Evolutionary conservation across 805 yeast genomes (phyloP).

Genomic region (Komagataella mondaviorum): DNA sequence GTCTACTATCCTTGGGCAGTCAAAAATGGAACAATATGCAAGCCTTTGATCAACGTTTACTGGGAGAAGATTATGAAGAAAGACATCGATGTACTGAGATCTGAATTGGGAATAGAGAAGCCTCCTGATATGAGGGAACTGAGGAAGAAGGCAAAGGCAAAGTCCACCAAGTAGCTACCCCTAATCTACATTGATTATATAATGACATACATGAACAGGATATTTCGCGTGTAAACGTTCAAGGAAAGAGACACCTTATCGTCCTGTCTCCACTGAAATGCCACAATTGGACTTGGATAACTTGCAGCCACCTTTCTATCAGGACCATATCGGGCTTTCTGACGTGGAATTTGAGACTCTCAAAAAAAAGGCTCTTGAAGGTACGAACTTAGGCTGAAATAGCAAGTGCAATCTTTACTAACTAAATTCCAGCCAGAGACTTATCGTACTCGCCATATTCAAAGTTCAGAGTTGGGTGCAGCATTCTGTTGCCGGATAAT

Average conservation of each 20-base stretch:
- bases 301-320: constrained; percentile 3
- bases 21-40: constrained; percentile 53
- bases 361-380: constrained; percentile 7
- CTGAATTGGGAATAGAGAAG: constrained; percentile 54
- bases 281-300: constrained; percentile 1
- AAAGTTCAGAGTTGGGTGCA: constrained; percentile 76
- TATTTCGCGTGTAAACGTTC: not conserved
- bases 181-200: not conserved
- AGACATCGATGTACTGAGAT: constrained; percentile 62
- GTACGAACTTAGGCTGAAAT: constrained; percentile 1
- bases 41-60: constrained; percentile 73
- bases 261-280: not conserved
- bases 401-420: not conserved
- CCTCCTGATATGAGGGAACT: constrained; percentile 72
- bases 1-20: constrained; percentile 86
- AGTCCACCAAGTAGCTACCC: not conserved
- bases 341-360: constrained; percentile 5
- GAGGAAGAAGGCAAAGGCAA: constrained; percentile 25
- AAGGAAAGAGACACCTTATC: not conserved
- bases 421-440: constrained; percentile 23
- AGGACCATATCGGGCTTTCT: constrained; percentile 3
- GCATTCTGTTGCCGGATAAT: constrained; percentile 39
- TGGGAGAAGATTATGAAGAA: constrained; percentile 78
- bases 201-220: not conserved
- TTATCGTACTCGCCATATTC: constrained; percentile 61